phyloP scores from a whole-genome alignment of 2,329 filamentous ascomycete genomes.

The Aureobasidium sp. region DNA sequence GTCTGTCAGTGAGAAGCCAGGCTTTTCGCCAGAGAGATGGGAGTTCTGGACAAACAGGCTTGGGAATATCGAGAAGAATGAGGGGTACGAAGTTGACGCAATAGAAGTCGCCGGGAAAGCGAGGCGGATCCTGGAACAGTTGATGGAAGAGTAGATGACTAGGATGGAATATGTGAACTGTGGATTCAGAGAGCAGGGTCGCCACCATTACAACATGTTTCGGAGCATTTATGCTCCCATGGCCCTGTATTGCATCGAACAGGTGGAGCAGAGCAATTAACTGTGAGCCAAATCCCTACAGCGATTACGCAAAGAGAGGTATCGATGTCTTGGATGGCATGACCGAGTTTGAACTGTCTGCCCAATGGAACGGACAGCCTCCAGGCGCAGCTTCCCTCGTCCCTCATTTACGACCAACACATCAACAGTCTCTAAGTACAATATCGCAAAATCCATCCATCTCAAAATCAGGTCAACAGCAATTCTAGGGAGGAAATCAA shows the following conservation, averaged over 20 bases:
- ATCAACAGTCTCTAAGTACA: not conserved
- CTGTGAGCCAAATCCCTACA: too few species aligned
- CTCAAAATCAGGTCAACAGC: too few species aligned
- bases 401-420: not conserved
- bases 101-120: not conserved
- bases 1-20: not conserved
- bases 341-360: not conserved
- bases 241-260: too few species aligned
- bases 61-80: not conserved
- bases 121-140: not conserved
- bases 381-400: not conserved
- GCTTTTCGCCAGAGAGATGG: not conserved
- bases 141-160: not conserved
- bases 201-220: too few species aligned
- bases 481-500: too few species aligned
- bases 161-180: too few species aligned
- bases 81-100: not conserved
- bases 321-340: not conserved
- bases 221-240: too few species aligned
- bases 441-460: too few species aligned
- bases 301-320: not conserved
- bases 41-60: not conserved
- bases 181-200: too few species aligned
- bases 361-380: not conserved
- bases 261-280: too few species aligned